Evolutionary conservation across 768 basidiomycete genomes (phyloP).

Genomic region (Pluteus cervinus): DNA sequence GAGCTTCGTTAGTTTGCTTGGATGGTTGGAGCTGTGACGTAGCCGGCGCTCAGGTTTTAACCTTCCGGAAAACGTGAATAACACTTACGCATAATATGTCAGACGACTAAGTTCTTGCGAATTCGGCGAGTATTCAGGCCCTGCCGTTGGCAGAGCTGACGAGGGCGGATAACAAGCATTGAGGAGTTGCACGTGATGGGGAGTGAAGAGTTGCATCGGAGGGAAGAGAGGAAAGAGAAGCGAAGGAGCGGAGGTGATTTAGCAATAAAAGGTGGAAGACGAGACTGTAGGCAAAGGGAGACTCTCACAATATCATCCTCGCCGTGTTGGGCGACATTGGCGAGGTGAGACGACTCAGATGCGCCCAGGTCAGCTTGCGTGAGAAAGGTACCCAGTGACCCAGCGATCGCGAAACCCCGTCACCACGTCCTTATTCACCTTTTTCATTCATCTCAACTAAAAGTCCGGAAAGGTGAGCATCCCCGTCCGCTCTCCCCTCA

Average conservation of each 20-base stretch:
- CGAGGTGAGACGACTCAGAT: too few species aligned
- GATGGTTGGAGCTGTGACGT: constrained; percentile 56
- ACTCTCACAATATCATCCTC: neutral
- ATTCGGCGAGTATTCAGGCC: constrained; percentile 75
- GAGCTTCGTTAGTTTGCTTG: constrained; percentile 75
- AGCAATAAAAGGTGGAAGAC: constrained; percentile 4
- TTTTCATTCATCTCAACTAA: constrained; percentile 5
- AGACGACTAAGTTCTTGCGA: constrained; percentile 80
- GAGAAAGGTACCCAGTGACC: constrained; percentile 7
- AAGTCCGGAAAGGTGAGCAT: constrained; percentile 14
- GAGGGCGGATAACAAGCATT: constrained; percentile 82
- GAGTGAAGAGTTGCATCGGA: constrained; percentile 70
- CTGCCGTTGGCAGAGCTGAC: constrained; percentile 66
- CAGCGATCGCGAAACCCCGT: constrained; percentile 6
- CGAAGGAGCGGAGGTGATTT: constrained; percentile 5
- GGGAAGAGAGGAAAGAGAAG: constrained; percentile 7
- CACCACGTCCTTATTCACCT: neutral
- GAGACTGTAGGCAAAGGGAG: constrained; percentile 2
- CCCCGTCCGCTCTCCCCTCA: constrained; percentile 11
- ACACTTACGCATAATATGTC: constrained; percentile 70
- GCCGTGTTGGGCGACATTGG: too few species aligned
- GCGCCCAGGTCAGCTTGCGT: too few species aligned
- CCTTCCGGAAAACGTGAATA: neutral
- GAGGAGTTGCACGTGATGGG: constrained; percentile 80
- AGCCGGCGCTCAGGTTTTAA: constrained; percentile 2